Percentiles rank a stretch among this genome's conserved stretches.
phyloP scores from a whole-genome alignment of 139 green algal genomes.

The Chlorella sorokiniana region DNA sequence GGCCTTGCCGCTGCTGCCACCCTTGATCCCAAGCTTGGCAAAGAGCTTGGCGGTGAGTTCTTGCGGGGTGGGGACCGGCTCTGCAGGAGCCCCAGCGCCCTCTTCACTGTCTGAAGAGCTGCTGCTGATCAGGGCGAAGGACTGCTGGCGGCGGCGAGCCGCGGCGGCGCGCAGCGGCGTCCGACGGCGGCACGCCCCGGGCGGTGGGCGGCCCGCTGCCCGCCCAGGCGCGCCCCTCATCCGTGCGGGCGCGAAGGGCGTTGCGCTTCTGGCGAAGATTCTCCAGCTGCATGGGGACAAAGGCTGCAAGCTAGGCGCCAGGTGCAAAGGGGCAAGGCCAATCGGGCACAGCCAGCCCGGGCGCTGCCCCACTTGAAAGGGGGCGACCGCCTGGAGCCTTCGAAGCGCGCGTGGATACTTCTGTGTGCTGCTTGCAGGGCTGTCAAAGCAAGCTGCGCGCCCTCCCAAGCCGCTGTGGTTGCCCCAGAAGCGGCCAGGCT shows the following conservation, averaged over 20 bases:
- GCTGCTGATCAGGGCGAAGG: slow-evolving; percentile 15
- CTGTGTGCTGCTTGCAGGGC: too few species aligned
- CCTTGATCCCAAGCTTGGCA: slow-evolving; percentile 29
- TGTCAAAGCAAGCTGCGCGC: too few species aligned
- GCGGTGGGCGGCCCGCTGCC: background rate
- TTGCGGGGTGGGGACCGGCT: slow-evolving; percentile 1
- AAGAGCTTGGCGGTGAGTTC: slow-evolving; percentile 29
- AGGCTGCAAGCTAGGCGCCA: background rate
- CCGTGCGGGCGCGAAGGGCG: slow-evolving; percentile 11
- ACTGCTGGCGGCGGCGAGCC: background rate
- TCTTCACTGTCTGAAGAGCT: slow-evolving; percentile 14
- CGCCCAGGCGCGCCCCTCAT: background rate
- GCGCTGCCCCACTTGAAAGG: too few species aligned
- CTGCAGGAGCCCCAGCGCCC: background rate
- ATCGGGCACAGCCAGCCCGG: too few species aligned
- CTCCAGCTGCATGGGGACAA: background rate
- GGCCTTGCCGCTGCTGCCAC: background rate
- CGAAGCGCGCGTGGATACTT: too few species aligned
- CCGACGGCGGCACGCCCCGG: background rate
- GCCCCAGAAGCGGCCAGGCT: background rate
- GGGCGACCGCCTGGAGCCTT: too few species aligned
- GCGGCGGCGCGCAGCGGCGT: background rate
- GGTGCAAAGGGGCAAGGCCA: background rate
- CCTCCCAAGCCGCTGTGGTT: too few species aligned
- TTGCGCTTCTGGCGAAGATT: slow-evolving; percentile 28